phyloP scores from a whole-genome alignment of 768 basidiomycete species.

The Tubosaeta sp. region DNA sequence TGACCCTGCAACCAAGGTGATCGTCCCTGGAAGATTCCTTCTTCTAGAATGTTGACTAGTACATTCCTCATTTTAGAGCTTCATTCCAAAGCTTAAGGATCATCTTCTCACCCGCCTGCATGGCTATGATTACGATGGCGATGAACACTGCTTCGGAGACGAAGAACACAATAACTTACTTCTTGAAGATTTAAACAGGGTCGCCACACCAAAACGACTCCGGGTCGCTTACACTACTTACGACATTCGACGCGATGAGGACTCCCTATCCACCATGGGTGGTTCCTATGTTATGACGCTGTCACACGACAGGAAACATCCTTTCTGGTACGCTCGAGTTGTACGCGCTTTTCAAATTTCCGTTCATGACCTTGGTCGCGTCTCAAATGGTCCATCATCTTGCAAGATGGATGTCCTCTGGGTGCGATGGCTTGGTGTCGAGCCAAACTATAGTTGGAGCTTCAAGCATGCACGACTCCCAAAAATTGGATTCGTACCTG shows the following conservation, averaged over 20 bases:
- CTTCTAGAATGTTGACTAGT: too few relatives aligned
- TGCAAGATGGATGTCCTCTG: neutral
- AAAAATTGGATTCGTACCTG: neutral
- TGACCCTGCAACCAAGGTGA: too few relatives aligned
- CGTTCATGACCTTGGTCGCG: neutral
- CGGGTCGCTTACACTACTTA: neutral
- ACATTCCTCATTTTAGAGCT: neutral
- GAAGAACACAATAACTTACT: too few relatives aligned
- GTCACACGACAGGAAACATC: neutral
- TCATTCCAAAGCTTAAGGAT: neutral
- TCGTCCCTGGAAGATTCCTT: too few relatives aligned
- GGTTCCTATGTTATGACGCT: neutral
- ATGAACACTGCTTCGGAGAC: neutral
- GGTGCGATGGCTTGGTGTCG: neutral
- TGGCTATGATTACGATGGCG: neutral
- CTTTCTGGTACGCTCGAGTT: neutral
- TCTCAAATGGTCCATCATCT: too few relatives aligned
- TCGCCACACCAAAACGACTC: neutral
- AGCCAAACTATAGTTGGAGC: neutral
- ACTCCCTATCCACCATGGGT: neutral
- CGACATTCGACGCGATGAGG: neutral
- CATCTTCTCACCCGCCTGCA: neutral
- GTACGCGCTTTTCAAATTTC: neutral
- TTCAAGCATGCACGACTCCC: neutral
- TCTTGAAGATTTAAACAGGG: neutral